Base-by-base conservation (phyloP, 768 basidiomycete species). In the Paxillus ammoniavirescens region DNA sequence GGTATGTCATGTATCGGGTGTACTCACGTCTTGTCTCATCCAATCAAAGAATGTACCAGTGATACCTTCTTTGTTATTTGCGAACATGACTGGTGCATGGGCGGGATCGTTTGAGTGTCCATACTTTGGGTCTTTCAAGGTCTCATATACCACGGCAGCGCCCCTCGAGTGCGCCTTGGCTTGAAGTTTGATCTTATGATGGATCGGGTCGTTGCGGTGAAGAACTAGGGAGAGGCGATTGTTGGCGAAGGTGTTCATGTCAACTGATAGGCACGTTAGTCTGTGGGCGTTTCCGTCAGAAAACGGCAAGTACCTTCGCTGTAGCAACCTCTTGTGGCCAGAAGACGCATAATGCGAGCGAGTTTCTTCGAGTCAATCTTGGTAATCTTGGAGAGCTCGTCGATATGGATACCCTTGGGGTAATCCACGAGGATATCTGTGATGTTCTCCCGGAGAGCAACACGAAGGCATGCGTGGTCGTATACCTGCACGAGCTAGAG, bases 171-270 rank as follows among this genome's bases (percentile, higher is more conserved):
- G 14, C 8, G 42, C 49, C 35, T 68, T 58, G 18, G 64, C 51
- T 12, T 65, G 66, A 21, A 60, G 50, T 35, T 30, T 49, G 33
- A 60, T 12, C 53, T 65, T 60, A 46, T 63, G 61, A 35, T 49
- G 52, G 31, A 61, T 55, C 17, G 67, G 55, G 31, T 69, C 61
- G 17, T 61, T 43, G 14, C 55, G 57, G 23, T 60, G 63, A 6
- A 74, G 57, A 38, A 60, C 60, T 8, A 67, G 41, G 17, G 70
- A 72, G 8, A 74, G 58, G 0, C 70, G 68, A 40, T 67, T 73
- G 58, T 73, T 74, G 18, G 69, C 58, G 49, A 71, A 75, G 0
- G 65, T 64, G 31, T 71, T 60, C 4, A 51, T 54, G 14, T 62
- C 53, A 31, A 74, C 72, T 75, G 46, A 40, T 44, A 23, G 13